These are phyloP conservation scores for Fraxinus sp. DNA, from an alignment of 305 asterid species.

Conservation along the genomic window DNA sequence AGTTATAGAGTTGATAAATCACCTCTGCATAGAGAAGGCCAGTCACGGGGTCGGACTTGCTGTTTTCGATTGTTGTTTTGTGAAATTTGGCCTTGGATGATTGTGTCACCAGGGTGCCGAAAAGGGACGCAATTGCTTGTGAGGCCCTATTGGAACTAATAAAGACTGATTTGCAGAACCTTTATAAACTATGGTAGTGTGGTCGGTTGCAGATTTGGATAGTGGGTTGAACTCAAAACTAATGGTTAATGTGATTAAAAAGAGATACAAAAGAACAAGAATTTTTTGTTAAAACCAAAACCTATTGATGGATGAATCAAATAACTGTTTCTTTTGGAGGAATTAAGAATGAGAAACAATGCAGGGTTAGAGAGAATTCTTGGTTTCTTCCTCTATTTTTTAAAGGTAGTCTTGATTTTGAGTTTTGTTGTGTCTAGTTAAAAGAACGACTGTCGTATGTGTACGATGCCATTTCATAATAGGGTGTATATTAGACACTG, in stretches of 20 bases:
- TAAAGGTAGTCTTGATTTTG: not conserved
- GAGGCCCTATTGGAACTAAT: slow-evolving; percentile 82
- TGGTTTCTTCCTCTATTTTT: not conserved
- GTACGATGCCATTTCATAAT: too few species aligned
- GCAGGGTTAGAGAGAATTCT: not conserved
- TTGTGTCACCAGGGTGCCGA: not conserved
- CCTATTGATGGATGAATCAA: slow-evolving; percentile 54
- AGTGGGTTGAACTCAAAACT: slow-evolving; percentile 37
- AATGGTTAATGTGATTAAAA: slow-evolving; percentile 34
- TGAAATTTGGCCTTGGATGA: too few species aligned
- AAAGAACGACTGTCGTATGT: too few species aligned
- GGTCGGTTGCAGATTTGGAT: slow-evolving; percentile 54
- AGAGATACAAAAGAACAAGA: slow-evolving; percentile 35
- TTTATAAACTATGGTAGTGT: slow-evolving; percentile 65
- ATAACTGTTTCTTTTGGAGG: slow-evolving; percentile 28
- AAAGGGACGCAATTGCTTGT: slow-evolving; percentile 7
- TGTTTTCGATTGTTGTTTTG: too few species aligned
- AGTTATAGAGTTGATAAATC: not conserved
- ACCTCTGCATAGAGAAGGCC: not conserved
- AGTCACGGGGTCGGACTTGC: not conserved
- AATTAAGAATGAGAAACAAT: not conserved
- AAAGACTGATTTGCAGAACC: slow-evolving; percentile 78
- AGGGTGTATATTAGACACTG: too few species aligned
- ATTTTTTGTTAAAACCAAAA: slow-evolving; percentile 32
- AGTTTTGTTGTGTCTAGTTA: not conserved